phyloP scores from a whole-genome alignment of 176 grass and related monocot genomes.

The Zea luxurians region DNA sequence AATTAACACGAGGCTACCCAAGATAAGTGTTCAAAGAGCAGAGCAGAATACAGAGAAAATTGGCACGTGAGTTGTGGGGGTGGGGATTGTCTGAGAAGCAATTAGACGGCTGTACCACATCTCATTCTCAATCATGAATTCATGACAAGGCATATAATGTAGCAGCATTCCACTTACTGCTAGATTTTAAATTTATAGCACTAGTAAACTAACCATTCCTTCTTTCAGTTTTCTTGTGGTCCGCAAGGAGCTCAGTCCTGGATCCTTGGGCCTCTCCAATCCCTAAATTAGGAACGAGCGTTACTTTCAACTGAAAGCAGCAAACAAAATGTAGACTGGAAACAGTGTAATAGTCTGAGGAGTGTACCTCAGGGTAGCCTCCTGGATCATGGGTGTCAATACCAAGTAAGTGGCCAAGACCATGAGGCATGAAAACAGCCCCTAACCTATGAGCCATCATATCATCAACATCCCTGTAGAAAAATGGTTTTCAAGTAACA shows the following conservation, averaged over 20 bases:
- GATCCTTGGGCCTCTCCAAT: slow-evolving; percentile 79
- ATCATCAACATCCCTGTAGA: slow-evolving; percentile 69
- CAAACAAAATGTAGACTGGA: slow-evolving; percentile 1
- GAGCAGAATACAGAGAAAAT: slow-evolving; percentile 6
- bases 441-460: slow-evolving; percentile 89
- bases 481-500: slow-evolving; percentile 36
- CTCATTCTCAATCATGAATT: neutral
- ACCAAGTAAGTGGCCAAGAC: slow-evolving; percentile 96
- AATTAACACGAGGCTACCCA: neutral
- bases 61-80: neutral
- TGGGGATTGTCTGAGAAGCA: neutral
- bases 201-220: slow-evolving; percentile 78
- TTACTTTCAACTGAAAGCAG: slow-evolving; percentile 16
- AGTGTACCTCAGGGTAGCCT: slow-evolving; percentile 67
- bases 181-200: slow-evolving; percentile 24
- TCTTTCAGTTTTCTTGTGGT: slow-evolving; percentile 74
- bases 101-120: neutral
- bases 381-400: slow-evolving; percentile 98
- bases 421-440: slow-evolving; percentile 93
- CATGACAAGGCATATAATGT: neutral
- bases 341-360: slow-evolving; percentile 1
- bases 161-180: neutral
- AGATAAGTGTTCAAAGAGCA: slow-evolving; percentile 18
- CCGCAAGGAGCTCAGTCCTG: slow-evolving; percentile 76
- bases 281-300: slow-evolving; percentile 51